Conservation (phyloP, 306 rosid species). For the Ochetophila trinervis region DNA sequence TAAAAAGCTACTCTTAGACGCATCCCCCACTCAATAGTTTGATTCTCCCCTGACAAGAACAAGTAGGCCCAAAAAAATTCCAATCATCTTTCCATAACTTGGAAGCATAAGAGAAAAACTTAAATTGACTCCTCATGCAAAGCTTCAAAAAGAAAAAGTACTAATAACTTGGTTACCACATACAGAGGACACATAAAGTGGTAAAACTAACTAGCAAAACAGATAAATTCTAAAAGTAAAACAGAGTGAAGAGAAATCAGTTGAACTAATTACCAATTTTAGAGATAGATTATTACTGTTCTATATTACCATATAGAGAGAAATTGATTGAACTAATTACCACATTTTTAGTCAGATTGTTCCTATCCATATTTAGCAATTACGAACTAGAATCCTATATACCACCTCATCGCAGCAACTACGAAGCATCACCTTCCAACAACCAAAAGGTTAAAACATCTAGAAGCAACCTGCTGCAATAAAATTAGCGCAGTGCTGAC, state of each 20-base stretch:
- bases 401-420: not conserved
- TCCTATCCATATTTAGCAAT: no score
- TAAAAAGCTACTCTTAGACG: slow-evolving; percentile 80
- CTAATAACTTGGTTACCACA: not conserved
- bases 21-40: slow-evolving; percentile 97
- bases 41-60: slow-evolving; percentile 77
- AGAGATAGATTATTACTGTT: not conserved
- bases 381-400: not conserved
- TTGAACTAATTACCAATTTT: not conserved
- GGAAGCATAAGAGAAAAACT: not conserved
- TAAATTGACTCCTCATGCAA: not conserved
- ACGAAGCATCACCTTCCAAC: not conserved
- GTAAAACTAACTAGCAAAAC: not conserved
- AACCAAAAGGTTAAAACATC: not conserved
- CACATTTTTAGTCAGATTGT: not conserved
- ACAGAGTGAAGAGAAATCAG: not conserved
- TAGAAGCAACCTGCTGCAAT: not conserved
- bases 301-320: not conserved
- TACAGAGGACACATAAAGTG: not conserved
- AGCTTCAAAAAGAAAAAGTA: not conserved
- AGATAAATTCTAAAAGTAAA: not conserved
- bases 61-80: slow-evolving; percentile 15
- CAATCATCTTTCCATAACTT: slow-evolving; percentile 5
- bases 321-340: not conserved
- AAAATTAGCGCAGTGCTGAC: not conserved